These are phyloP conservation scores for Dryadomyces quercus-mongolicae DNA, from an alignment of 2,329 filamentous ascomycete species.

Conservation along the genomic window DNA sequence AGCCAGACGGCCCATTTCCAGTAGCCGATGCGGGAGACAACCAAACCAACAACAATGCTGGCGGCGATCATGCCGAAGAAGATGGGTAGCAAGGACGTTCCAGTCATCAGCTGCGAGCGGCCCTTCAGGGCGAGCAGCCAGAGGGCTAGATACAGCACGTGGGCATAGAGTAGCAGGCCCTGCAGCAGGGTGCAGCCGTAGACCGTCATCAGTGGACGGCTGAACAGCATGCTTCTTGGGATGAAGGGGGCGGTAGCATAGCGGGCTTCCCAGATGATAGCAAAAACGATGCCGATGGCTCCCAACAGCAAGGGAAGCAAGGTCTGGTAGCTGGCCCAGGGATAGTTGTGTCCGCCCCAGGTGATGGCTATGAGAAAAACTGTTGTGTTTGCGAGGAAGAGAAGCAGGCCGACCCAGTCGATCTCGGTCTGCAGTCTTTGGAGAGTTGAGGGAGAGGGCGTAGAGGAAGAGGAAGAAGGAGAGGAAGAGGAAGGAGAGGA, in stretches of 20 bases:
- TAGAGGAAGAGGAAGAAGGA: no score
- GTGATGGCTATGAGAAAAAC: constrained; percentile 29
- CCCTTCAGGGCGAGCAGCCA: constrained; percentile 18
- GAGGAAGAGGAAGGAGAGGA: constrained; percentile 15
- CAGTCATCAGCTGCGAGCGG: constrained; percentile 18
- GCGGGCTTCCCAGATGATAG: constrained; percentile 8
- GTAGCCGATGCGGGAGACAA: constrained; percentile 10
- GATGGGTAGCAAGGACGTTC: constrained; percentile 17
- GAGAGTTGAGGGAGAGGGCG: no score
- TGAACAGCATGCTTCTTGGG: constrained; percentile 31
- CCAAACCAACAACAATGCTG: constrained; percentile 9
- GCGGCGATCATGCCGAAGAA: constrained; percentile 13
- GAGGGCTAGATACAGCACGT: constrained; percentile 35
- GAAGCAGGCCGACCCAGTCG: constrained; percentile 30
- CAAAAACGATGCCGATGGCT: constrained; percentile 20
- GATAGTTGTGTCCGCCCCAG: constrained; percentile 27
- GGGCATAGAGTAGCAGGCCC: constrained; percentile 40
- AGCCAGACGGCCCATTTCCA: constrained; percentile 20
- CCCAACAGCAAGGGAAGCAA: constrained; percentile 31
- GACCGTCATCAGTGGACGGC: constrained; percentile 18
- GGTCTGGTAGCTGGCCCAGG: constrained; percentile 27
- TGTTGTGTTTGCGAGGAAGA: constrained; percentile 26
- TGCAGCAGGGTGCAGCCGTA: constrained; percentile 41
- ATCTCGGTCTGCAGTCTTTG: no score
- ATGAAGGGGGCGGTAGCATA: constrained; percentile 17